A percentile compares a stretch with the other conserved stretches of the same genome.
Conservation (phyloP, 176 grass and related monocot genomes). For the Aegilops umbellulata region DNA sequence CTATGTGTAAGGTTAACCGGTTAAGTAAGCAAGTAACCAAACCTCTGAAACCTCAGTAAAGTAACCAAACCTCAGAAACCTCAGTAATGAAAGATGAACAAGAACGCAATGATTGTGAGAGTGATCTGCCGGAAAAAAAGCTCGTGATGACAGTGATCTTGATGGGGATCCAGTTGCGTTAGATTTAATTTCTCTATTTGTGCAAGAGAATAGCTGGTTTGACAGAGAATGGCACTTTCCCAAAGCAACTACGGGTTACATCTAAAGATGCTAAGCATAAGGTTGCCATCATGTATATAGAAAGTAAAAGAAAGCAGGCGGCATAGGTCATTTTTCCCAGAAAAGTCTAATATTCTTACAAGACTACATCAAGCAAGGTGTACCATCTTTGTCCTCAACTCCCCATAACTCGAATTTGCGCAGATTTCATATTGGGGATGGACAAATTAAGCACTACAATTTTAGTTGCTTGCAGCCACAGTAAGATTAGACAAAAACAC, state of each 20-base stretch:
- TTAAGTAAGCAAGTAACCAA: neutral
- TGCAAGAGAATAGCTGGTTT: neutral
- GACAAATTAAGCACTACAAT: neutral
- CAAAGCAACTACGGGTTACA: constrained; percentile 24
- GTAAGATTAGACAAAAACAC: neutral
- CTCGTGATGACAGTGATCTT: constrained; percentile 14
- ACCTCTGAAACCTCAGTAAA: constrained; percentile 12
- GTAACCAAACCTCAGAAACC: constrained; percentile 10
- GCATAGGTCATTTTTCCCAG: neutral
- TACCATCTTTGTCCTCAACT: constrained; percentile 27
- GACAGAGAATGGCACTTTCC: constrained; percentile 20
- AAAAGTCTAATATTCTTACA: constrained; percentile 42
- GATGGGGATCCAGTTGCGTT: neutral
- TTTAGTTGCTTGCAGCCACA: neutral
- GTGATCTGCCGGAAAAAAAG: constrained; percentile 15
- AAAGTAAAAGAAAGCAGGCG: constrained; percentile 9
- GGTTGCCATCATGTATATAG: constrained; percentile 25
- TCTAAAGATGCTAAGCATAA: constrained; percentile 33
- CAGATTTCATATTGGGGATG: neutral
- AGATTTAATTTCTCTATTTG: neutral
- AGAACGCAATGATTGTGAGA: neutral
- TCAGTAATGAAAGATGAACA: neutral
- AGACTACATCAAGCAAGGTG: constrained; percentile 62
- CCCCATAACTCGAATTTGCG: constrained; percentile 5
- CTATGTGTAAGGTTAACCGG: too few species aligned